Conservation (phyloP, 1,139 yeast species). For the Pichia sp. region DNA sequence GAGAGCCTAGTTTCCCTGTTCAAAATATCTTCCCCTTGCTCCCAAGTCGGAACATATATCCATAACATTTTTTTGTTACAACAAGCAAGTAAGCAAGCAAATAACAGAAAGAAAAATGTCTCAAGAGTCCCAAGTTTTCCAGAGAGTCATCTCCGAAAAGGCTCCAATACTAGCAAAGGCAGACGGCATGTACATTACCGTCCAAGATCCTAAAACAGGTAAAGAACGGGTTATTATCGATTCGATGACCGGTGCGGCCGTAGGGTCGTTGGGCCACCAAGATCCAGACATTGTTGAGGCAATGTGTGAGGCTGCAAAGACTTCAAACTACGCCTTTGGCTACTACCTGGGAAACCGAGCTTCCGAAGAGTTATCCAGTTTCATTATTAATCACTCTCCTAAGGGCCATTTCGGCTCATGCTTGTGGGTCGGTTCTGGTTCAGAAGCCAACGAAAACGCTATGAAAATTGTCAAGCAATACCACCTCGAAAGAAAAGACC, state of each 20-base stretch:
- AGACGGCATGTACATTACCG: constrained; percentile 43
- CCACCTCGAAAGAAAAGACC: constrained; percentile 47
- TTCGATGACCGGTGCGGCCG: constrained; percentile 64
- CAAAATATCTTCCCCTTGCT: too few species aligned
- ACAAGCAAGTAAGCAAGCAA: neutral
- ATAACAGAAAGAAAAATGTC: constrained; percentile 10
- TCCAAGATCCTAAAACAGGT: constrained; percentile 46
- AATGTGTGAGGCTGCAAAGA: constrained; percentile 47
- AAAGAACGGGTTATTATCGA: constrained; percentile 42
- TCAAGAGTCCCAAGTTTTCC: constrained; percentile 37
- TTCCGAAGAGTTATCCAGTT: constrained; percentile 45
- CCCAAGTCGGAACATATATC: too few species aligned
- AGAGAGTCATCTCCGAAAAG: constrained; percentile 38
- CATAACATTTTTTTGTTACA: neutral
- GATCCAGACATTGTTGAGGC: constrained; percentile 49
- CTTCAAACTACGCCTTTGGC: constrained; percentile 42
- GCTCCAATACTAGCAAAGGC: constrained; percentile 41
- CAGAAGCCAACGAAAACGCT: constrained; percentile 54
- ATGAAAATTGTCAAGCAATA: constrained; percentile 54
- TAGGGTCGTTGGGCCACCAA: constrained; percentile 53
- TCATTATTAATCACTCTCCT: constrained; percentile 43
- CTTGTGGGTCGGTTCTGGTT: constrained; percentile 49
- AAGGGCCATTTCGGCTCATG: constrained; percentile 43
- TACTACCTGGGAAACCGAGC: constrained; percentile 39
- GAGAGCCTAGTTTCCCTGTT: too few species aligned